phyloP scores from a whole-genome alignment of 352 stramenopile genomes.

The Pythium biforme region DNA sequence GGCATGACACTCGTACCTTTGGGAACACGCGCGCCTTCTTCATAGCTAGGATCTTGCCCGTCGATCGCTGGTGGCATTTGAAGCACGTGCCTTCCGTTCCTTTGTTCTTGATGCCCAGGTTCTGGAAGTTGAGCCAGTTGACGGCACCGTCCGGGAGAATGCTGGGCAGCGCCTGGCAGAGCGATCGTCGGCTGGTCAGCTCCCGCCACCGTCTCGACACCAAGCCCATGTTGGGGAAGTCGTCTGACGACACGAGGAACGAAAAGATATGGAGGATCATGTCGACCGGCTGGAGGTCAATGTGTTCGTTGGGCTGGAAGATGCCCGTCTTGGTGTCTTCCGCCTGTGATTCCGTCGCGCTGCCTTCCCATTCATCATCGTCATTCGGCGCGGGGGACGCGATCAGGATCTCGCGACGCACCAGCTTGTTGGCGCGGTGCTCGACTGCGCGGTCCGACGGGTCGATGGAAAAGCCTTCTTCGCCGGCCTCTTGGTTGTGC shows the following conservation, averaged over 20 bases:
- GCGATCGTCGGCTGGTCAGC: slow-evolving; percentile 62
- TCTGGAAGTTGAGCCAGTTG: slow-evolving; percentile 88
- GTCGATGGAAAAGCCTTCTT: slow-evolving; percentile 85
- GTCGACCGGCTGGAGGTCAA: slow-evolving; percentile 83
- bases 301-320: slow-evolving; percentile 57
- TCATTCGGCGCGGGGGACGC: slow-evolving; percentile 74
- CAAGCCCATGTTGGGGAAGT: slow-evolving; percentile 68
- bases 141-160: slow-evolving; percentile 72
- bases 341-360: slow-evolving; percentile 34
- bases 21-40: slow-evolving; percentile 88
- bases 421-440: slow-evolving; percentile 79
- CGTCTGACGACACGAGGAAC: slow-evolving; percentile 73
- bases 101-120: slow-evolving; percentile 89
- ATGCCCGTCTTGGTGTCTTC: slow-evolving; percentile 34
- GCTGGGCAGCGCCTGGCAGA: slow-evolving; percentile 69
- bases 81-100: slow-evolving; percentile 88
- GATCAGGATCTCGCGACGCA: slow-evolving; percentile 84
- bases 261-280: slow-evolving; percentile 89
- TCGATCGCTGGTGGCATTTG: slow-evolving; percentile 83
- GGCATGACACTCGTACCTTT: slow-evolving; percentile 47
- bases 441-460: slow-evolving; percentile 81
- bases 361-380: slow-evolving; percentile 71
- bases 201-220: slow-evolving; percentile 82
- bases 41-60: slow-evolving; percentile 85
- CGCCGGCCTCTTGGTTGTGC: slow-evolving; percentile 73